Evolutionary conservation across 1,139 yeast genomes (phyloP).

Genomic region (Oligophagozyma castellii): DNA sequence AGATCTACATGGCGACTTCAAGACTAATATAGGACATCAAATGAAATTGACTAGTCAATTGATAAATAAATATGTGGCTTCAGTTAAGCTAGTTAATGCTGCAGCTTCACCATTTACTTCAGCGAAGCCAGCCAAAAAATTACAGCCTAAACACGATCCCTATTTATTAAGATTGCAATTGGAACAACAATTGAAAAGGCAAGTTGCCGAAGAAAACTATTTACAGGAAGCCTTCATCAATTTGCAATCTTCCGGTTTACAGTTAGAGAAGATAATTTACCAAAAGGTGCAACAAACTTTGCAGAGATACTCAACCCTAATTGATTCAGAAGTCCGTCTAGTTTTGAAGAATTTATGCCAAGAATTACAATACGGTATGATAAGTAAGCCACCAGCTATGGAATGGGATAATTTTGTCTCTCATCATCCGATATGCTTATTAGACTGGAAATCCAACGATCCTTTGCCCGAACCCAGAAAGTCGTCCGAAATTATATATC

Average conservation of each 20-base stretch:
- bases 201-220: constrained; percentile 54
- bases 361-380: constrained; percentile 49
- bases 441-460: constrained; percentile 35
- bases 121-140: constrained; percentile 9
- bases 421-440: constrained; percentile 31
- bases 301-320: constrained; percentile 38
- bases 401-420: constrained; percentile 70
- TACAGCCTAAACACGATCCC: constrained; percentile 40
- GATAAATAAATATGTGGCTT: constrained; percentile 32
- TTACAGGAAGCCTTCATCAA: constrained; percentile 58
- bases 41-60: constrained; percentile 31
- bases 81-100: constrained; percentile 28
- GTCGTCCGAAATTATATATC: constrained; percentile 35
- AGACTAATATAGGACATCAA: constrained; percentile 24
- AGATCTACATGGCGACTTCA: constrained; percentile 23
- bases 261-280: constrained; percentile 56
- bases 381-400: constrained; percentile 44
- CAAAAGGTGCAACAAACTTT: constrained; percentile 50
- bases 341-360: constrained; percentile 45
- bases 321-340: constrained; percentile 44
- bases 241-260: constrained; percentile 57
- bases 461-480: constrained; percentile 34
- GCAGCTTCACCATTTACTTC: constrained; percentile 12
- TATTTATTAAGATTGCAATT: constrained; percentile 48
- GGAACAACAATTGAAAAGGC: constrained; percentile 56